These are phyloP conservation scores for Agapanthus africanus DNA, from an alignment of 106 monocot genomes.

Conservation along the genomic window DNA sequence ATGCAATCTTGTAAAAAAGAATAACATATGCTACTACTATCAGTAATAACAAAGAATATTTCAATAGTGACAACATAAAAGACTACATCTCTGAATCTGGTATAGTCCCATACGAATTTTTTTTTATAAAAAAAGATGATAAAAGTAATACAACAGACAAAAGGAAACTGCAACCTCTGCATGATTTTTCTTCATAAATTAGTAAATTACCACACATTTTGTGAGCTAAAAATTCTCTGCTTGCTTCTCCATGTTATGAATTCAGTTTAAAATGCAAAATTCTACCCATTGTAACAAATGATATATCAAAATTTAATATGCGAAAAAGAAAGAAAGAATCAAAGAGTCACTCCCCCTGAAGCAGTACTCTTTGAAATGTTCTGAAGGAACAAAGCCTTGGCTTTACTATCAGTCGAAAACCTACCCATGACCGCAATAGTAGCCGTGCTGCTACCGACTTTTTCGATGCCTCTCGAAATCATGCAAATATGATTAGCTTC, in stretches of 20 bases:
- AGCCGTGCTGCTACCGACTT: conserved; percentile 78
- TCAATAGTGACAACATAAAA: not conserved
- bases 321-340: not conserved
- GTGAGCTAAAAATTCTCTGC: not conserved
- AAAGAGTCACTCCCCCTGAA: conserved; percentile 16
- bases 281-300: not conserved
- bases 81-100: not conserved
- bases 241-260: not conserved
- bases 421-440: conserved; percentile 75
- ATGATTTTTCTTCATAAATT: not conserved
- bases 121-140: no score
- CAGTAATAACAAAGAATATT: not conserved
- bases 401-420: conserved; percentile 49
- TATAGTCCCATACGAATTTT: not conserved
- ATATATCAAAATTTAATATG: not conserved
- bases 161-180: not conserved
- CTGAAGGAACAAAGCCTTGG: conserved; percentile 61
- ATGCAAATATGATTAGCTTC: conserved; percentile 94
- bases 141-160: not conserved
- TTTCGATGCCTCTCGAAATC: conserved; percentile 90
- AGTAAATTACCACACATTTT: not conserved
- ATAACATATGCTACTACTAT: not conserved
- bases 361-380: conserved; percentile 30
- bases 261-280: conserved; percentile 1
- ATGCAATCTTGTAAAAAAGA: no score